Base-by-base conservation (phyloP, 192 early-diverging fungal species). In the Mortierella hygrophila region DNA sequence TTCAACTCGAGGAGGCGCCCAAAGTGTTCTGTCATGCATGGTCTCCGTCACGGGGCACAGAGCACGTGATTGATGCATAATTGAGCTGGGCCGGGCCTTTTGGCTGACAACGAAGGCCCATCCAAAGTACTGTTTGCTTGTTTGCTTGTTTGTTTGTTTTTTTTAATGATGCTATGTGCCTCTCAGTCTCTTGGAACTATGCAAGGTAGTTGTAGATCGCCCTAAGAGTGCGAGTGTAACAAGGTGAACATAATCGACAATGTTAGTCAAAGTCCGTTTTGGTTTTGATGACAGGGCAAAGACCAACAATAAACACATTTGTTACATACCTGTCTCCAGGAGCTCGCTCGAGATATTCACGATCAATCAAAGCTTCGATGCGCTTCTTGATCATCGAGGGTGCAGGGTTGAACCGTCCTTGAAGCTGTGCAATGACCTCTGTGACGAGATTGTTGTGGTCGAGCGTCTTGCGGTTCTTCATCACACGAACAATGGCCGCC, bases 341-440 rank as follows among this genome's bases (percentile, higher is more conserved):
- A 4, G 86, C 96, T 52, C 99, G 90, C 86, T 97, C 96, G 80
- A 99, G 88, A 83, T 99, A 99, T 75, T 99, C 99, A 68, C 98
- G 91, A 49, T 99, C 99, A 81, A 99, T 99, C 88, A 99, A 89
- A 26, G 95, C 94, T 81, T 98, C 99, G 49, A 99, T 97, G 1
- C 96, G 88, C 68, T 96, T 95, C 91, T 99, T 99, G 78, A 99
- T 96, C 94, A 98, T 93, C 37, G 90, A 88, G 0, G 96, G 95
- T 52, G 89, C 92, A 9, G 98, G 96, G 81, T 92, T 91, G 82
- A 99, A 99, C 42, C 97, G 90, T 23, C 92, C 70, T 29, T 90
- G 87, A 63, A 99, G 90, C 86, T 98, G 96, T 71, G 88, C 88
- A 29, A 95, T 93, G 0, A 97, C 95, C 84, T 99, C 97, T 7